These are phyloP conservation scores for Aschersonia sp. DNA, from an alignment of 2,329 filamentous ascomycete species.

Conservation along the genomic window DNA sequence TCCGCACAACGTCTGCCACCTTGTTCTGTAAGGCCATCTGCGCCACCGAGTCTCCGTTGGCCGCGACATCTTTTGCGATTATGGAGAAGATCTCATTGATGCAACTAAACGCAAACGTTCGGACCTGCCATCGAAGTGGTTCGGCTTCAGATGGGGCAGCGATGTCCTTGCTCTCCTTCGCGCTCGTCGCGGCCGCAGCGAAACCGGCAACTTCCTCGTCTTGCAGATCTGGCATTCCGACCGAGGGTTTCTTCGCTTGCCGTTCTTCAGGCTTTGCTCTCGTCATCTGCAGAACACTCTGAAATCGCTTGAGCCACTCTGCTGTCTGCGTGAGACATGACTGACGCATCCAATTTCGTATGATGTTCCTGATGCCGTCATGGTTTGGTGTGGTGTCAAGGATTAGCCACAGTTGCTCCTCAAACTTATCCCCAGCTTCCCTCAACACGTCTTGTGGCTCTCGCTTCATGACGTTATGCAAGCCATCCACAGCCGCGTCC, in stretches of 20 bases:
- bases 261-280: conserved; percentile 49
- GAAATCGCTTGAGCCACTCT: conserved; percentile 79
- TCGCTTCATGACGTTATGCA: conserved; percentile 91
- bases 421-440: conserved; percentile 62
- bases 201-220: conserved; percentile 97
- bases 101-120: conserved; percentile 84
- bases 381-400: conserved; percentile 67
- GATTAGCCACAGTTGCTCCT: conserved; percentile 83
- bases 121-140: conserved; percentile 85
- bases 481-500: conserved; percentile 69
- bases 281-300: conserved; percentile 79
- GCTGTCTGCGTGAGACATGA: conserved; percentile 68
- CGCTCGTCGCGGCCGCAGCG: conserved; percentile 53
- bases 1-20: conserved; percentile 84
- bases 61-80: conserved; percentile 63
- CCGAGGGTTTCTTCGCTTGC: conserved; percentile 23
- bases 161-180: conserved; percentile 35
- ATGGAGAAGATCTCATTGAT: conserved; percentile 70
- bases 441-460: conserved; percentile 71
- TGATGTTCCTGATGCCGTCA: conserved; percentile 69
- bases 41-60: conserved; percentile 64
- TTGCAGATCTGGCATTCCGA: conserved; percentile 59
- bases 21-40: conserved; percentile 66
- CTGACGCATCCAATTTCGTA: conserved; percentile 87
- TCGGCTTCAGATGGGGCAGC: conserved; percentile 54